Conservation (phyloP, 352 stramenopile species). For the Elongisporangium prolatum region DNA sequence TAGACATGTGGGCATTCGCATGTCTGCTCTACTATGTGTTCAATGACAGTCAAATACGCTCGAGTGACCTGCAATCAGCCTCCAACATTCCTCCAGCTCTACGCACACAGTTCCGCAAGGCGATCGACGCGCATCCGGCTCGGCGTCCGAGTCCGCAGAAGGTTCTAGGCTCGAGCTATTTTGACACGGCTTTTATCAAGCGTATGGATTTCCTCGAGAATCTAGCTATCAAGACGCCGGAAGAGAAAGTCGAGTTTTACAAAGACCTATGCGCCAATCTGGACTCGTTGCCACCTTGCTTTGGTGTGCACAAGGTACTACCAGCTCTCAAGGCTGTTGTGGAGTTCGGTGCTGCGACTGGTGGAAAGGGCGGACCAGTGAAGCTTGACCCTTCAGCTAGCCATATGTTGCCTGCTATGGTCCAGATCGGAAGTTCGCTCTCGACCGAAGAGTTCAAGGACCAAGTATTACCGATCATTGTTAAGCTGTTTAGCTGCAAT, state of each 20-base stretch:
- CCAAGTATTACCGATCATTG: conserved; percentile 84
- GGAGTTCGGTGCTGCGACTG: conserved; percentile 63
- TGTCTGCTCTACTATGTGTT: conserved; percentile 77
- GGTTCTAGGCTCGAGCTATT: conserved; percentile 86
- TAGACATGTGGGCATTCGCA: conserved; percentile 78
- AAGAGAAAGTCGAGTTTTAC: conserved; percentile 94
- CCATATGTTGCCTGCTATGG: conserved; percentile 85
- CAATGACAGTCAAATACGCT: conserved; percentile 61
- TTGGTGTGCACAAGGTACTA: conserved; percentile 85
- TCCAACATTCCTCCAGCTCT: conserved; percentile 67
- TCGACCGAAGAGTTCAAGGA: conserved; percentile 80
- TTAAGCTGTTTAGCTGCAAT: conserved; percentile 91
- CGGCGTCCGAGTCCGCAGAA: conserved; percentile 82
- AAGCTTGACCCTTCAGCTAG: conserved; percentile 83
- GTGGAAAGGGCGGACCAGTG: conserved; percentile 49
- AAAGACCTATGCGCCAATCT: conserved; percentile 87
- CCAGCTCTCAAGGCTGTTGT: conserved; percentile 80
- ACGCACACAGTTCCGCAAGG: conserved; percentile 72
- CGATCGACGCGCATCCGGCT: conserved; percentile 59
- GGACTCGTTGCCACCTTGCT: conserved; percentile 53
- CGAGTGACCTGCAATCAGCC: conserved; percentile 46
- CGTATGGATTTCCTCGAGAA: conserved; percentile 94
- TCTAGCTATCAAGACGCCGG: conserved; percentile 88
- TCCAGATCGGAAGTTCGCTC: conserved; percentile 80
- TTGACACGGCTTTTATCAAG: conserved; percentile 91